Conservation (phyloP, 345 rosid genomes). For the Heritiera fomes region DNA sequence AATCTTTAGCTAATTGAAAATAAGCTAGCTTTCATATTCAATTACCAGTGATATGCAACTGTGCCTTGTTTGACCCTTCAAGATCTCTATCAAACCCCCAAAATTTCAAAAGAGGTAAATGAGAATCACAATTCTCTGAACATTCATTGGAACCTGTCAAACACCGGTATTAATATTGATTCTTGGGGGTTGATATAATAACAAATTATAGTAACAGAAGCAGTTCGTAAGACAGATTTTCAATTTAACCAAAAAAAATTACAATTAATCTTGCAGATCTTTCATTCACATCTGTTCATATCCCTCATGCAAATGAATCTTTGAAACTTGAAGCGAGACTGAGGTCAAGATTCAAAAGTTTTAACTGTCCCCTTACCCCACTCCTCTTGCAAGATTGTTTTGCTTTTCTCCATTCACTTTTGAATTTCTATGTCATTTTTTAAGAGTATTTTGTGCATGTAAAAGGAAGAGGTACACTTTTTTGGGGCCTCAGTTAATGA, state of each 20-base stretch:
- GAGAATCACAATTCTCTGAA: not conserved
- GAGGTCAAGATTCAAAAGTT: not conserved
- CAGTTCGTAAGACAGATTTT: not conserved
- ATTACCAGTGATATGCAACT: not conserved
- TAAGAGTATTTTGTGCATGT: too few species aligned
- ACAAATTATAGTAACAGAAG: not conserved
- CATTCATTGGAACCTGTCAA: not conserved
- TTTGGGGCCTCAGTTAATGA: too few species aligned
- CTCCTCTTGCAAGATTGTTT: not conserved
- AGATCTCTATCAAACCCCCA: not conserved
- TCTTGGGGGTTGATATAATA: not conserved
- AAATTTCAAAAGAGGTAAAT: not conserved
- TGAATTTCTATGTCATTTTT: too few species aligned
- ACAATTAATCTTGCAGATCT: too few species aligned
- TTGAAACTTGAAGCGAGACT: not conserved
- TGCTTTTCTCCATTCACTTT: too few species aligned
- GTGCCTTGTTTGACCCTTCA: not conserved
- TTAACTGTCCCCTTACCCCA: not conserved
- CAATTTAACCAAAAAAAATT: not conserved
- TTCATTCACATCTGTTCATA: not conserved
- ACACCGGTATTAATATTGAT: not conserved
- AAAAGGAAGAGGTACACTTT: too few species aligned
- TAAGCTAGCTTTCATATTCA: not conserved
- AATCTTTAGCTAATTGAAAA: not conserved
- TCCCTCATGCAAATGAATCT: not conserved